Conservation (phyloP, 1,284 basidiomycete genomes). For the Sanghuangporus weigelae region DNA sequence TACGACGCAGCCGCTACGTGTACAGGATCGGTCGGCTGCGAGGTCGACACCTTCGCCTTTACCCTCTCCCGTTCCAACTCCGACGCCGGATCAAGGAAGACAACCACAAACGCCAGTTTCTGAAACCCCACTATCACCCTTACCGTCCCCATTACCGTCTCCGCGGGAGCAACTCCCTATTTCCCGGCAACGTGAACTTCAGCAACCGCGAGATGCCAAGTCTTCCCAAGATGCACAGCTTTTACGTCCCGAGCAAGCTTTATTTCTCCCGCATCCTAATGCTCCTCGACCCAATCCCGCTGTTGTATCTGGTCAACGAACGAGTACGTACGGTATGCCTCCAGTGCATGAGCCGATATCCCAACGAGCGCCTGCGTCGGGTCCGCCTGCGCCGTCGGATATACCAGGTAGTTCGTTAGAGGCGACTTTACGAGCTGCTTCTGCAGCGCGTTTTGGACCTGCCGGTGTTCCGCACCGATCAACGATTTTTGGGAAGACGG, state of each 20-base stretch:
- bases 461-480: constrained; percentile 28
- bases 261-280: constrained; percentile 70
- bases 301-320: constrained; percentile 33
- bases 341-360: constrained; percentile 7
- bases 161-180: background rate
- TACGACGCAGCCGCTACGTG: constrained; percentile 12
- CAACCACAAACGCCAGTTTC: background rate
- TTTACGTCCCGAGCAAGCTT: constrained; percentile 17
- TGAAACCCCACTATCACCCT: background rate
- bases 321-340: constrained; percentile 20
- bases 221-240: constrained; percentile 14
- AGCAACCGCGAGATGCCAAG: background rate
- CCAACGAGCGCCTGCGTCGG: constrained; percentile 10
- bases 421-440: constrained; percentile 26
- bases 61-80: background rate
- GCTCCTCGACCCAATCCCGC: constrained; percentile 52
- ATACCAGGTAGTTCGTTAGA: constrained; percentile 13
- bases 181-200: background rate
- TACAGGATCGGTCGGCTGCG: background rate
- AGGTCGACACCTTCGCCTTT: background rate
- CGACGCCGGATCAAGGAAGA: background rate
- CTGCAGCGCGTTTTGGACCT: constrained; percentile 22
- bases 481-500: constrained; percentile 61
- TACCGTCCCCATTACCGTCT: constrained; percentile 6
- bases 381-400: constrained; percentile 27